Conservation (phyloP, 2,329 filamentous ascomycete species). For the Aspergillus aculeatus region DNA sequence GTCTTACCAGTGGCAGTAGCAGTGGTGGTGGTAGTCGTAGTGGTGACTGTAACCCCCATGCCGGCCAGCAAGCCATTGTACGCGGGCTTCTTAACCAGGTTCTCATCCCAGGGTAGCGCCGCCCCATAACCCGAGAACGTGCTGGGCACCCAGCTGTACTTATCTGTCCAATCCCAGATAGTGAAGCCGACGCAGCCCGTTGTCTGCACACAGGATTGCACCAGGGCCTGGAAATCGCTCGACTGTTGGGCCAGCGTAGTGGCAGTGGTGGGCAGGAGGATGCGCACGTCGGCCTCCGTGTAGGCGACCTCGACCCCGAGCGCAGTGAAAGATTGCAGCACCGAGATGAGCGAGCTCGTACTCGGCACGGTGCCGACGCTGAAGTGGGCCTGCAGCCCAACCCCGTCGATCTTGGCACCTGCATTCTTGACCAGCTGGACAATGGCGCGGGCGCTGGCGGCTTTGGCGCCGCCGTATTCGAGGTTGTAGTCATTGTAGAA, state of each 20-base stretch:
- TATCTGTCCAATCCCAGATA: constrained; percentile 47
- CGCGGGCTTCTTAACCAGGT: constrained; percentile 49
- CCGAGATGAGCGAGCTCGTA: constrained; percentile 37
- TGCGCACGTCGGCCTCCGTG: constrained; percentile 50
- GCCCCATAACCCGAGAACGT: constrained; percentile 44
- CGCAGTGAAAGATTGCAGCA: constrained; percentile 38
- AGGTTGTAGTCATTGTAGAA: constrained; percentile 36
- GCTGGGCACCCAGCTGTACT: constrained; percentile 48
- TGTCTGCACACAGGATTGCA: constrained; percentile 32
- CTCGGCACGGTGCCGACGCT: constrained; percentile 45
- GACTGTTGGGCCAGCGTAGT: constrained; percentile 31
- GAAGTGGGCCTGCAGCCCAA: constrained; percentile 45
- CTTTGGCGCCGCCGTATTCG: constrained; percentile 39
- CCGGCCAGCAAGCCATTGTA: constrained; percentile 38
- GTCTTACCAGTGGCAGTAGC: background rate
- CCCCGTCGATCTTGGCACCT: constrained; percentile 48
- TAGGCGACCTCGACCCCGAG: constrained; percentile 47
- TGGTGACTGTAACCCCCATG: constrained; percentile 18
- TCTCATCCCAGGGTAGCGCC: constrained; percentile 48
- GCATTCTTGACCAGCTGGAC: constrained; percentile 40
- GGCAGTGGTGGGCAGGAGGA: constrained; percentile 34
- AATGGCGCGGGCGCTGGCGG: constrained; percentile 35
- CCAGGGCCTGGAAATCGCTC: constrained; percentile 32
- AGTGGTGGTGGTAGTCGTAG: constrained; percentile 10
- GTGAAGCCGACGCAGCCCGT: constrained; percentile 36